These are phyloP conservation scores for Ophiostoma tasmaniense DNA, from an alignment of 2,329 filamentous ascomycete genomes.

Conservation along the genomic window DNA sequence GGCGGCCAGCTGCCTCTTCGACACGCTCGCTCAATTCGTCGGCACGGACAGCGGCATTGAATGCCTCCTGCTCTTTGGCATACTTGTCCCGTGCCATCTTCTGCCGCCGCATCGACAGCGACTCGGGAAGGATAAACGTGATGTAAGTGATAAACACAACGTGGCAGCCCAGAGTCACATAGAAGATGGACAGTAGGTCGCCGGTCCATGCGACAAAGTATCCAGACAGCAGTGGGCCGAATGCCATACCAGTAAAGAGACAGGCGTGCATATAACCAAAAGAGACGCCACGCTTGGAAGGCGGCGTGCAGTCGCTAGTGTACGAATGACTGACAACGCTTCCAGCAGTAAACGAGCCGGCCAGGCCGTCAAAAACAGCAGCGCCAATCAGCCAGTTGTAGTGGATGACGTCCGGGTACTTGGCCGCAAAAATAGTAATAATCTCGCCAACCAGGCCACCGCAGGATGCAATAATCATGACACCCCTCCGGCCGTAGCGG, in stretches of 20 bases:
- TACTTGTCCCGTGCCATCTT: constrained; percentile 61
- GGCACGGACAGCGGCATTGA: constrained; percentile 25
- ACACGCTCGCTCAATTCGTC: constrained; percentile 14
- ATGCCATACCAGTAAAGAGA: constrained; percentile 78
- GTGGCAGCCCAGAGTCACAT: constrained; percentile 66
- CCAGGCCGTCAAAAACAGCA: constrained; percentile 69
- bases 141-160: constrained; percentile 65
- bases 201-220: constrained; percentile 71
- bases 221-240: constrained; percentile 75
- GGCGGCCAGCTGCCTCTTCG: constrained; percentile 11
- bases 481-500: constrained; percentile 66
- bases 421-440: constrained; percentile 69
- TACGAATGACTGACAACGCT: constrained; percentile 75
- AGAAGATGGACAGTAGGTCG: constrained; percentile 73
- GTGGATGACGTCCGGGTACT: constrained; percentile 60
- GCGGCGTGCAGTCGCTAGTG: constrained; percentile 77
- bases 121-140: constrained; percentile 70
- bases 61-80: constrained; percentile 34
- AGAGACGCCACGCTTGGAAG: constrained; percentile 67
- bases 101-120: constrained; percentile 66
- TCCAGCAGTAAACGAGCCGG: constrained; percentile 80
- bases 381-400: constrained; percentile 75
- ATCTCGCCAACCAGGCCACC: constrained; percentile 69
- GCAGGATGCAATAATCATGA: constrained; percentile 64
- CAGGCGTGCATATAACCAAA: constrained; percentile 89